Base-by-base conservation (phyloP, 2,329 filamentous ascomycete genomes). In the Alternaria conjuncta region DNA sequence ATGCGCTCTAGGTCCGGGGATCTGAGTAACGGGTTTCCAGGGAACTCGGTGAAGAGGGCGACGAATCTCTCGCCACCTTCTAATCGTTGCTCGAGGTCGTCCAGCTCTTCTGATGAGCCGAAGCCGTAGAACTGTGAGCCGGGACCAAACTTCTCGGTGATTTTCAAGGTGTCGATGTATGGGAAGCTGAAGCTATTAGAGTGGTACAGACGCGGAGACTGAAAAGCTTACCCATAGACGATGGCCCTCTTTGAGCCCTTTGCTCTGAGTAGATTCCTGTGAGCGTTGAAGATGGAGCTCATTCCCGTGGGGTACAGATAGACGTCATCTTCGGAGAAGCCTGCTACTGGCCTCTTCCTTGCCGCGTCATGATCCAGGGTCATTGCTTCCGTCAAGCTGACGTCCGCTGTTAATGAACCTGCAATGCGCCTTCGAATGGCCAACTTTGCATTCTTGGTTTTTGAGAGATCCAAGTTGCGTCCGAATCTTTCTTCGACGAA, bases 401-500 rank as follows among this genome's bases (percentile, higher is more conserved):
- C 84, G 72, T 96, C 88, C 20, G 88, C 88, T 5, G 89, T 90
- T 60, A 98, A 82, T 2, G 93, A 93, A 13, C 95, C 96, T 11
- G 94, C 93, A 75, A 99, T 98, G 55, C 96, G 90, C 70, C 92
- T 89, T 64, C 90, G 87, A 68, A 98, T 93, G 32, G 95, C 96
- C 13, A 92, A 86, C 77, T 93, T 96, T 45, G 96, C 96, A 68
- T 93, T 91, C 46, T 89, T 86, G 4, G 94, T 91, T 61, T 96
- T 87, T 1, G 89, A 90, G 8, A 94, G 83, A 74, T 94, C 92
- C 45, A 99, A 85, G 71, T 98, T 98, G 49, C 96, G 88, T 13
- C 96, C 96, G 77, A 97, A 99, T 1, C 96, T 89, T 80, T 98
- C 94, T 79, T 99, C 96, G 2, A 99, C 88, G 72, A 97, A 98